Conservation (phyloP, 257 asterid species). For the Mentha longifolia region DNA sequence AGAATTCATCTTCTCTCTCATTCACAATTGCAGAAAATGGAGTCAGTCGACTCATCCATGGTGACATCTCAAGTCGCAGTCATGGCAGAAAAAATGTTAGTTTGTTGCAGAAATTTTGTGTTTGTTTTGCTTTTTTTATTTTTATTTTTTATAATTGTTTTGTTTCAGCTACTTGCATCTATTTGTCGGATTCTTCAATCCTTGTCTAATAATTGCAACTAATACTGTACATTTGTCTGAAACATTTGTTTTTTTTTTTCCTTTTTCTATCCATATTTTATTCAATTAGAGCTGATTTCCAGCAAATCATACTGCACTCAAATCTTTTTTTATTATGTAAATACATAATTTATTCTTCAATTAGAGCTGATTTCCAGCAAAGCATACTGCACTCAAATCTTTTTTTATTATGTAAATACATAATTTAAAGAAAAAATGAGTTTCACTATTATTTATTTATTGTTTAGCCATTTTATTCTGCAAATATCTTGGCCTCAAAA, state of each 20-base stretch:
- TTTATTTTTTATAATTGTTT: too few species aligned
- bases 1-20: not conserved
- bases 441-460: too few species aligned
- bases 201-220: slow-evolving; percentile 3
- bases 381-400: too few species aligned
- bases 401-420: too few species aligned
- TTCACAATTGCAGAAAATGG: not conserved
- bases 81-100: not conserved
- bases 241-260: not conserved
- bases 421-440: too few species aligned
- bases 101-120: too few species aligned
- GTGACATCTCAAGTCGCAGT: slow-evolving; percentile 2
- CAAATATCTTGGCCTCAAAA: slow-evolving; percentile 1
- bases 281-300: too few species aligned
- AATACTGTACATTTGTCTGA: not conserved
- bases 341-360: too few species aligned
- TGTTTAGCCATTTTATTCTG: not conserved
- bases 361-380: too few species aligned
- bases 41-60: not conserved
- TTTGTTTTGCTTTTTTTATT: too few species aligned
- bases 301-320: too few species aligned
- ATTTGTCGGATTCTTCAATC: slow-evolving; percentile 18
- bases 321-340: too few species aligned
- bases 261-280: not conserved
- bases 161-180: not conserved